Evolutionary conservation across 371 early-diverging fungal genomes (phyloP).

Genomic region (Lichtheimia ramosa): DNA sequence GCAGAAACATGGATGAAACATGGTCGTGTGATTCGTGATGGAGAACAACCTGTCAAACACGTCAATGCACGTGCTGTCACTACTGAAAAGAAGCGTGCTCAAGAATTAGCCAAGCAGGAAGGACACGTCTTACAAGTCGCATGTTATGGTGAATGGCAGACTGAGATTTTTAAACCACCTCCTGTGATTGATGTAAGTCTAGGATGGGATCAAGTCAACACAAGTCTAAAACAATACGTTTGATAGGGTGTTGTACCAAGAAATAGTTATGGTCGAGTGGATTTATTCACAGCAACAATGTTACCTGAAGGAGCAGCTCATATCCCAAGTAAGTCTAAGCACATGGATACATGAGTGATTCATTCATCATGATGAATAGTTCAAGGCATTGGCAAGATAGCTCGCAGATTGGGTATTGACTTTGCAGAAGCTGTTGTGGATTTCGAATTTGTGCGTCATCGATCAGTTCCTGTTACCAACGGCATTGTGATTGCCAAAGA

Average conservation of each 20-base stretch:
- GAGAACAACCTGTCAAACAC: conserved; percentile 67
- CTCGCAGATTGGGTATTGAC: conserved; percentile 74
- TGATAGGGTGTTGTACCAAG: conserved; percentile 78
- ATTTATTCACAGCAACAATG: conserved; percentile 83
- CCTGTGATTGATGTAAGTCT: conserved; percentile 63
- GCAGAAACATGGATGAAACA: conserved; percentile 69
- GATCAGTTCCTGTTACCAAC: conserved; percentile 62
- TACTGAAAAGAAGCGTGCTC: conserved; percentile 49
- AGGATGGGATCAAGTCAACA: no score
- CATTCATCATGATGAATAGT: conserved; percentile 19
- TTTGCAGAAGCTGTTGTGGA: conserved; percentile 81
- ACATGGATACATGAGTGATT: background rate
- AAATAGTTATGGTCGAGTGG: conserved; percentile 80
- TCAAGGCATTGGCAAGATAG: conserved; percentile 61
- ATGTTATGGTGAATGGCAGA: conserved; percentile 91
- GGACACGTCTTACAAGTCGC: conserved; percentile 31
- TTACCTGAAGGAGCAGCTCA: conserved; percentile 82
- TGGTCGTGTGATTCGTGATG: conserved; percentile 52
- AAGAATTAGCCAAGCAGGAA: conserved; percentile 48
- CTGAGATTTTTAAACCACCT: conserved; percentile 61
- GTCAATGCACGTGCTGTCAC: conserved; percentile 69
- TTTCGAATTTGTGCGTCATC: conserved; percentile 73
- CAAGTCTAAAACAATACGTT: background rate
- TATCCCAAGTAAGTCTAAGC: conserved; percentile 52
- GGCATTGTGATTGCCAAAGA: conserved; percentile 79